Percentiles rank a stretch among this genome's conserved stretches.
phyloP scores from a whole-genome alignment of 2,329 filamentous ascomycete species.

The Phialophora macrospora region DNA sequence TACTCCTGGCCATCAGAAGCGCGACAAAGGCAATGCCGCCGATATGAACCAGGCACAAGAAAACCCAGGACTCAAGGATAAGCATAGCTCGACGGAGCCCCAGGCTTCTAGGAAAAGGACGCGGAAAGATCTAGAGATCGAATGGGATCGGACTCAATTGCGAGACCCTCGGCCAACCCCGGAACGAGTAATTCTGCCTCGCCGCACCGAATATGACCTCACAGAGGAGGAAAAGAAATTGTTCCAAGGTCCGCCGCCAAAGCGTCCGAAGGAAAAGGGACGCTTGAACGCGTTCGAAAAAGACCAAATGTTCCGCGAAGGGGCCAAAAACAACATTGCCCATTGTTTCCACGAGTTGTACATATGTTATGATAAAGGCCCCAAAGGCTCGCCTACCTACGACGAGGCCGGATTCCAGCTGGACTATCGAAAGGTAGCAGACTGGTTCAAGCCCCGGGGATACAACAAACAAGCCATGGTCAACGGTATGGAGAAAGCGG shows the following conservation, averaged over 20 bases:
- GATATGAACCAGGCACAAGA: not conserved
- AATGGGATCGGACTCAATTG: conserved; percentile 14
- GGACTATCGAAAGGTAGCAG: conserved; percentile 30
- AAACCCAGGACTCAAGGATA: not conserved
- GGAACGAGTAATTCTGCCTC: conserved; percentile 7
- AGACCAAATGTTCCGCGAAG: conserved; percentile 12
- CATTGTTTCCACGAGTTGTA: conserved; percentile 13
- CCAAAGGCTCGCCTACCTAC: conserved; percentile 27
- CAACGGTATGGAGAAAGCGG: not conserved
- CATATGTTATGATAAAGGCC: conserved; percentile 22
- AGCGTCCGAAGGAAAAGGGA: conserved; percentile 6
- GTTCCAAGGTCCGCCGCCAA: conserved; percentile 7
- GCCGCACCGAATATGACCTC: not conserved
- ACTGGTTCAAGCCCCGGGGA: conserved; percentile 12
- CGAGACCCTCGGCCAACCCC: conserved; percentile 9
- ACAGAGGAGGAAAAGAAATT: conserved; percentile 15
- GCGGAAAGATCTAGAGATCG: conserved; percentile 12
- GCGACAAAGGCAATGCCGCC: not conserved
- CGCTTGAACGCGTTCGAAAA: conserved; percentile 5
- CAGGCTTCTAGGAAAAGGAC: conserved; percentile 1
- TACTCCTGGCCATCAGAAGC: not conserved
- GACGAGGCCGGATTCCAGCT: conserved; percentile 27
- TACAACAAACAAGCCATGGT: conserved; percentile 16
- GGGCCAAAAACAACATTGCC: not conserved
- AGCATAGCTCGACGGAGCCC: not conserved